Conservation (phyloP, 2,329 filamentous ascomycete species). For the Ceratocystis cacaofunesta region DNA sequence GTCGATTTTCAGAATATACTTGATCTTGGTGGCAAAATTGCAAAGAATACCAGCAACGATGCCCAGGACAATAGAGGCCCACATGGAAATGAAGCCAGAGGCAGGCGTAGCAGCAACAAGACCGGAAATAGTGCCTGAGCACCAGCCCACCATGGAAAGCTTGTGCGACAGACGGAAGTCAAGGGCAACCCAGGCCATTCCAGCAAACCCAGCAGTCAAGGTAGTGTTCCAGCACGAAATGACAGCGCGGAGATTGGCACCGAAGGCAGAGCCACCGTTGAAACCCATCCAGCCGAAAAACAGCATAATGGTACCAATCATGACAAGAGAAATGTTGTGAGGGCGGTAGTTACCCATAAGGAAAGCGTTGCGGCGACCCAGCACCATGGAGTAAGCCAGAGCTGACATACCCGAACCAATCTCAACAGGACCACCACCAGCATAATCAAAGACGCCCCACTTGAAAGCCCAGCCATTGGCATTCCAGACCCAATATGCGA, state of each 20-base stretch:
- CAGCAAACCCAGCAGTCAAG: slow-evolving; percentile 78
- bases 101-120: slow-evolving; percentile 56
- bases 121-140: slow-evolving; percentile 55
- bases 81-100: slow-evolving; percentile 52
- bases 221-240: slow-evolving; percentile 99
- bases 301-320: slow-evolving; percentile 83
- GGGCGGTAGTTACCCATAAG: slow-evolving; percentile 99
- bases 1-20: slow-evolving; percentile 49
- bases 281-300: slow-evolving; percentile 99
- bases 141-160: slow-evolving; percentile 72
- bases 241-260: slow-evolving; percentile 80
- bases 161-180: slow-evolving; percentile 90
- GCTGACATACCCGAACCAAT: slow-evolving; percentile 89
- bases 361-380: slow-evolving; percentile 91
- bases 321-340: slow-evolving; percentile 95
- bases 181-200: slow-evolving; percentile 86
- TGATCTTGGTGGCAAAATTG: slow-evolving; percentile 55
- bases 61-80: slow-evolving; percentile 52
- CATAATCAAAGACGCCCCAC: slow-evolving; percentile 90
- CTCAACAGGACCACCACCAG: slow-evolving; percentile 91
- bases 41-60: slow-evolving; percentile 49
- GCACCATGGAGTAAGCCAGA: slow-evolving; percentile 86
- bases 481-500: slow-evolving; percentile 96
- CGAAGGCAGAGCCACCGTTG: slow-evolving; percentile 91
- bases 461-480: slow-evolving; percentile 81